phyloP scores from a whole-genome alignment of 345 rosid genomes.

The Brassica cretica region DNA sequence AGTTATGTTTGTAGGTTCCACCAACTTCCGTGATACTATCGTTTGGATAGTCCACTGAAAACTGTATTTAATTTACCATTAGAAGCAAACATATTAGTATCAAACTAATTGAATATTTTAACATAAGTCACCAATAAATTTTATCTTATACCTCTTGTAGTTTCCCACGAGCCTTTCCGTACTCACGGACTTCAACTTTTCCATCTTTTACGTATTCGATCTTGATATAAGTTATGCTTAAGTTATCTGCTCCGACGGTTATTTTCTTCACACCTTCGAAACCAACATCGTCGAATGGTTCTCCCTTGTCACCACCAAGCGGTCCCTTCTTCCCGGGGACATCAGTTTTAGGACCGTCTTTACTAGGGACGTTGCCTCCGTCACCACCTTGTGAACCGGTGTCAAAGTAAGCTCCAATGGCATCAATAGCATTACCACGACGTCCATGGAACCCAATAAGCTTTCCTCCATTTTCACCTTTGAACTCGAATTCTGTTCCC shows the following conservation, averaged over 20 bases:
- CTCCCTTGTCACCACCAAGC: not conserved
- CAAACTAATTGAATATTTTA: not conserved
- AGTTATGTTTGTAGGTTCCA: not conserved
- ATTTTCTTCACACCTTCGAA: not conserved
- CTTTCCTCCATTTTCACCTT: not conserved
- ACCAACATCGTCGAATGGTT: not conserved
- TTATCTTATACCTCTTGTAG: not conserved
- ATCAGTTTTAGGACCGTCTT: not conserved
- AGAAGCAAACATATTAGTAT: not conserved
- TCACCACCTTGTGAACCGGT: not conserved
- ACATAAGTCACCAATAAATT: not conserved
- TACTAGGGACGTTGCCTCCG: not conserved
- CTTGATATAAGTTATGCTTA: not conserved
- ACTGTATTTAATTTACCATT: not conserved
- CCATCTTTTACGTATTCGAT: not conserved
- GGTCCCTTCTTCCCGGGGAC: not conserved
- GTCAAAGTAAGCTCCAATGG: no score
- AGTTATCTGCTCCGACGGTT: not conserved
- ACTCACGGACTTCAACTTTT: not conserved
- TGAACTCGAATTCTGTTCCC: not conserved
- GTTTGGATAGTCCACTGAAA: not conserved
- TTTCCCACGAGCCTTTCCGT: not conserved
- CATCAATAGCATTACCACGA: conserved; percentile 4
- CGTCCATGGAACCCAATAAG: conserved; percentile 28
- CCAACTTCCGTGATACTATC: not conserved